Evolutionary conservation across 495 filamentous ascomycete species (phyloP).

Genomic region (Penicillium fimorum): DNA sequence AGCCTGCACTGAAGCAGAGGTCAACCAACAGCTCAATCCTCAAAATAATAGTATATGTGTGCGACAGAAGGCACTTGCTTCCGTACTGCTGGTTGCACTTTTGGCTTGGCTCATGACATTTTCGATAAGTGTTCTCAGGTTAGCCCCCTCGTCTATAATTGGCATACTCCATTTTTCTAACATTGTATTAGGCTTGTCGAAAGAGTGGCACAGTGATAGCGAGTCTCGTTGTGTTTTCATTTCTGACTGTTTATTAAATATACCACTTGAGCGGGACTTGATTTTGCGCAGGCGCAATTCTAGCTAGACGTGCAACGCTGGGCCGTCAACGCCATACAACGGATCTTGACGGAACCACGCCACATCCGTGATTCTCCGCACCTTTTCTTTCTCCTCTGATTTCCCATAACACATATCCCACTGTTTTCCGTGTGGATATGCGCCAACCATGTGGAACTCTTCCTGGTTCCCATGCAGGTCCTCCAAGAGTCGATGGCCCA

Average conservation of each 20-base stretch:
- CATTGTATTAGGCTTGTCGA: conserved; percentile 58
- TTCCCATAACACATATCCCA: conserved; percentile 74
- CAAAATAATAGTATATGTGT: conserved; percentile 57
- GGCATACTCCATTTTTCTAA: conserved; percentile 17
- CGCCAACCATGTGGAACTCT: conserved; percentile 65
- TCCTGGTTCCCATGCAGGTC: conserved; percentile 44
- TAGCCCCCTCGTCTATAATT: conserved; percentile 11
- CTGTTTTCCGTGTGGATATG: conserved; percentile 54
- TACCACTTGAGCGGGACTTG: neutral
- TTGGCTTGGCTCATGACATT: conserved; percentile 91
- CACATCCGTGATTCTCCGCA: conserved; percentile 44
- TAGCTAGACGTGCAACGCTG: conserved; percentile 40
- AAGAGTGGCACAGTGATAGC: conserved; percentile 52
- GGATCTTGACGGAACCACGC: conserved; percentile 60
- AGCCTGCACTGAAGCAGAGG: conserved; percentile 49
- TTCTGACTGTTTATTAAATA: conserved; percentile 5
- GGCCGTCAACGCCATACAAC: conserved; percentile 57
- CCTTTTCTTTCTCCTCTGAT: conserved; percentile 49
- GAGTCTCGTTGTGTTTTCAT: neutral
- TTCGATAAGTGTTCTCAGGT: conserved; percentile 82
- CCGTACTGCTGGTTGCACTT: conserved; percentile 77
- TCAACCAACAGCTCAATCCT: conserved; percentile 37
- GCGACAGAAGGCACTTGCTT: conserved; percentile 74
- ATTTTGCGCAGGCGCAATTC: neutral
- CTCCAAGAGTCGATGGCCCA: conserved; percentile 60